These are phyloP conservation scores for Cytospora paraplurivora DNA, from an alignment of 2,329 filamentous ascomycete species.

Conservation along the genomic window DNA sequence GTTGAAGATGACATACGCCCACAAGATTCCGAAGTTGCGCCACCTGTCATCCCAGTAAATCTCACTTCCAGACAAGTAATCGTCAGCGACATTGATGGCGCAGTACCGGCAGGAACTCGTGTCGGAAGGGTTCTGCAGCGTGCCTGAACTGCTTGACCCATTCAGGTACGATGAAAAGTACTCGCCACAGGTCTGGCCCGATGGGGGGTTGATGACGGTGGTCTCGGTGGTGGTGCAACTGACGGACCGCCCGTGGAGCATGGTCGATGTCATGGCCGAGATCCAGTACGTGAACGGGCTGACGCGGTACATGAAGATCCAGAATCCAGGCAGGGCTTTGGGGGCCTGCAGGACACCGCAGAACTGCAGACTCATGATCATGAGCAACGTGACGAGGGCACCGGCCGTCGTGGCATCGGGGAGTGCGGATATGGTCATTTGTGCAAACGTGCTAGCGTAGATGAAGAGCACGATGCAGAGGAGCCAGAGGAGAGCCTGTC, in stretches of 20 bases:
- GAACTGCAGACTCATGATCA: conserved; percentile 62
- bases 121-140: conserved; percentile 62
- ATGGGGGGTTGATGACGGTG: conserved; percentile 65
- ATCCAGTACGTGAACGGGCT: conserved; percentile 72
- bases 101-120: conserved; percentile 67
- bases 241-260: conserved; percentile 58
- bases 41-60: conserved; percentile 60
- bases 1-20: conserved; percentile 67
- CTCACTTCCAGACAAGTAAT: conserved; percentile 53
- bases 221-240: conserved; percentile 58
- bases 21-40: conserved; percentile 72
- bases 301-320: conserved; percentile 75
- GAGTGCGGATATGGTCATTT: conserved; percentile 72
- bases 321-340: conserved; percentile 65
- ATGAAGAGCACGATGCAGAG: conserved; percentile 68
- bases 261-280: conserved; percentile 66
- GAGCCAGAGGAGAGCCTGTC: conserved; percentile 67
- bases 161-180: conserved; percentile 63
- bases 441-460: conserved; percentile 71
- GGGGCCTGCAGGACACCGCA: conserved; percentile 65
- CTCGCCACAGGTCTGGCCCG: conserved; percentile 60
- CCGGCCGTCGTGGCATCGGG: conserved; percentile 69
- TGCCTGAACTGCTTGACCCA: conserved; percentile 48
- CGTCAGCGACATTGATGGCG: conserved; percentile 60
- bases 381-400: conserved; percentile 61